Percentiles rank a stretch among this genome's conserved stretches.
Evolutionary conservation across 225 moss, liverwort and hornwort species (phyloP).

Genomic region (Sphagnum tenellum): DNA sequence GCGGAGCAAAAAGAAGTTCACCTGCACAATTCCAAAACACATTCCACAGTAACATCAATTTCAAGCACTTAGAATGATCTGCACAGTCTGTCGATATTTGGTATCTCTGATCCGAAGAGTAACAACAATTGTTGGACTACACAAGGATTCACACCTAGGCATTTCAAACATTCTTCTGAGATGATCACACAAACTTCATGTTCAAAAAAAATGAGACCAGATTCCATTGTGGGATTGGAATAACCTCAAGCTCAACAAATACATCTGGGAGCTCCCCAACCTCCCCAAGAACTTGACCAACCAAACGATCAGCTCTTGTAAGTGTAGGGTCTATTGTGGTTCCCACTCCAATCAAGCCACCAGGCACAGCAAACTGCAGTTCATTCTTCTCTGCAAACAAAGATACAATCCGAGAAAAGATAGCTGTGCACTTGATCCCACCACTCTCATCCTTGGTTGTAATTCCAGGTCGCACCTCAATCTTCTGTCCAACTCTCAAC

Average conservation of each 20-base stretch:
- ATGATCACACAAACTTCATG: no score
- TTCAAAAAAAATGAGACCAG: no score
- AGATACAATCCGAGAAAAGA: conserved; percentile 86
- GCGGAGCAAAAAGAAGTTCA: conserved; percentile 40
- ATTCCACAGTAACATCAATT: no score
- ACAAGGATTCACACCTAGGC: no score
- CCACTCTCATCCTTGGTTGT: conserved; percentile 92
- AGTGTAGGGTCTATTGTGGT: conserved; percentile 96
- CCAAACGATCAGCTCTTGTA: conserved; percentile 91
- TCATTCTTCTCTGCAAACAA: conserved; percentile 85
- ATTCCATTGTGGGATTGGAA: background rate
- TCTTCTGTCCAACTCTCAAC: conserved; percentile 84
- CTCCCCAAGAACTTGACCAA: conserved; percentile 96
- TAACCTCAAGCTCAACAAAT: conserved; percentile 93
- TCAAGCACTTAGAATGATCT: no score
- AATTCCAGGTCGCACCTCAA: conserved; percentile 93
- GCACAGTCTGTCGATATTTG: no score
- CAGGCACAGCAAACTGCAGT: conserved; percentile 89
- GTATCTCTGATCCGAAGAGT: no score
- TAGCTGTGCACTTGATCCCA: conserved; percentile 83
- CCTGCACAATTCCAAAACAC: conserved; percentile 5
- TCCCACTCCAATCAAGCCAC: conserved; percentile 95
- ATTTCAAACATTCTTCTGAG: no score
- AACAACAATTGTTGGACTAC: no score
- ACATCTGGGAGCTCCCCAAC: conserved; percentile 95